These are phyloP conservation scores for Aspergillus jensenii DNA, from an alignment of 2,329 filamentous ascomycete genomes.

Conservation along the genomic window DNA sequence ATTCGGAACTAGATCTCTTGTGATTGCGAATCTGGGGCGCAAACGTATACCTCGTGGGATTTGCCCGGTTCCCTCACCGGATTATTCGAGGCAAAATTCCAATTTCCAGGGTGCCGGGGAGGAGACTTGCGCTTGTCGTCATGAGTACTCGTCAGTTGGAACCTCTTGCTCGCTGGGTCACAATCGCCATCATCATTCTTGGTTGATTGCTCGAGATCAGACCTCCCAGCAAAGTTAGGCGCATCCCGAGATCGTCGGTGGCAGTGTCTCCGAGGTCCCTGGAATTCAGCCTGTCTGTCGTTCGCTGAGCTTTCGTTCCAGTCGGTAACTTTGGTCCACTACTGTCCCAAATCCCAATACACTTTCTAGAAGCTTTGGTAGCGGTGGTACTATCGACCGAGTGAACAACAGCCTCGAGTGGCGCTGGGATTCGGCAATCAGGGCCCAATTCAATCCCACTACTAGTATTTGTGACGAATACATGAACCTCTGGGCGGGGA, in stretches of 20 bases:
- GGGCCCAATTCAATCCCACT: background rate
- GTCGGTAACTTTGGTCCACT: constrained; percentile 11
- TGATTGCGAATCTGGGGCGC: background rate
- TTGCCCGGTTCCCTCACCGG: background rate
- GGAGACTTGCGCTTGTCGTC: background rate
- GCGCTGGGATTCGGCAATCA: background rate
- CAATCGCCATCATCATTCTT: background rate
- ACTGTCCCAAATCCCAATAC: constrained; percentile 4
- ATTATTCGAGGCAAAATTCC: background rate
- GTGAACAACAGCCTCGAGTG: background rate
- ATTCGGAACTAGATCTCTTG: constrained; percentile 1
- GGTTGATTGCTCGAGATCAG: constrained; percentile 15
- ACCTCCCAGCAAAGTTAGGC: constrained; percentile 18
- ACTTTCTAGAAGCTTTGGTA: constrained; percentile 2
- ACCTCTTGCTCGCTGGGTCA: background rate
- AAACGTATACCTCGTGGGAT: background rate
- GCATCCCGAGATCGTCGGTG: constrained; percentile 31
- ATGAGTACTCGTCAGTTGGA: background rate
- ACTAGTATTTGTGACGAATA: background rate
- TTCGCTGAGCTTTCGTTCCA: background rate
- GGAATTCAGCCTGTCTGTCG: constrained; percentile 12
- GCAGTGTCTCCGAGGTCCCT: constrained; percentile 20
- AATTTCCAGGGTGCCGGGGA: background rate
- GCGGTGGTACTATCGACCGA: background rate
- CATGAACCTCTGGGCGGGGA: background rate